These are phyloP conservation scores for Volvox reticuliferus DNA, from an alignment of 139 green algal species.

Conservation along the genomic window DNA sequence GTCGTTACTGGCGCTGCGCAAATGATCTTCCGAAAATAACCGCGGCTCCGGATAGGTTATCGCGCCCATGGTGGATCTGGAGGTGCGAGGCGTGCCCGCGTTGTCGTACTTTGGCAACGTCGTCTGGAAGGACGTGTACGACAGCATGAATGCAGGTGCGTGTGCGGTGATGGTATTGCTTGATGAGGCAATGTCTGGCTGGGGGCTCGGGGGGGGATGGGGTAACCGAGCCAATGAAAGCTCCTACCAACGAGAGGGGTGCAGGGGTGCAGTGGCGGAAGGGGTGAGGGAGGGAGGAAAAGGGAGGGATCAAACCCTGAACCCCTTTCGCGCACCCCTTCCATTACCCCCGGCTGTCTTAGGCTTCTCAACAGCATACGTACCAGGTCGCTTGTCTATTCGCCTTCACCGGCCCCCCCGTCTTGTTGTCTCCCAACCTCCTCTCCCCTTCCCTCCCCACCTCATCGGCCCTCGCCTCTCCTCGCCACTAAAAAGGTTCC, in stretches of 20 bases:
- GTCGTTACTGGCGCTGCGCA: too few relatives aligned
- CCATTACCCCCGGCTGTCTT: too few relatives aligned
- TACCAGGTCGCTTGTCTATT: too few relatives aligned
- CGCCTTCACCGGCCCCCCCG: too few relatives aligned
- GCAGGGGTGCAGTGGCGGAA: too few relatives aligned
- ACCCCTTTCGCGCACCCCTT: too few relatives aligned
- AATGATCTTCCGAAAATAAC: too few relatives aligned
- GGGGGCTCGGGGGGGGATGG: background rate
- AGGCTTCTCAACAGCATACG: too few relatives aligned
- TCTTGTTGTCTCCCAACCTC: background rate
- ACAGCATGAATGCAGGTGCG: constrained; percentile 66
- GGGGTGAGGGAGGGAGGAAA: too few relatives aligned
- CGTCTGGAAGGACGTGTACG: constrained; percentile 78
- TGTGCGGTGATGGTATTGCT: background rate
- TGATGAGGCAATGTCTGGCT: background rate
- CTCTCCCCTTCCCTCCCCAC: background rate
- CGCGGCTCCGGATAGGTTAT: constrained; percentile 58
- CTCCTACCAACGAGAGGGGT: too few relatives aligned
- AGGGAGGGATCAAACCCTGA: too few relatives aligned
- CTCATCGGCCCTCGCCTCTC: background rate
- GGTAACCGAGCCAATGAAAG: too few relatives aligned
- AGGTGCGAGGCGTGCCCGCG: constrained; percentile 93
- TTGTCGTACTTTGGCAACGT: constrained; percentile 88
- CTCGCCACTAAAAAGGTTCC: constrained; percentile 27
- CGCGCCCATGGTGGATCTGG: constrained; percentile 94